Conservation (phyloP, 257 asterid genomes). For the Ilex aquifolium region DNA sequence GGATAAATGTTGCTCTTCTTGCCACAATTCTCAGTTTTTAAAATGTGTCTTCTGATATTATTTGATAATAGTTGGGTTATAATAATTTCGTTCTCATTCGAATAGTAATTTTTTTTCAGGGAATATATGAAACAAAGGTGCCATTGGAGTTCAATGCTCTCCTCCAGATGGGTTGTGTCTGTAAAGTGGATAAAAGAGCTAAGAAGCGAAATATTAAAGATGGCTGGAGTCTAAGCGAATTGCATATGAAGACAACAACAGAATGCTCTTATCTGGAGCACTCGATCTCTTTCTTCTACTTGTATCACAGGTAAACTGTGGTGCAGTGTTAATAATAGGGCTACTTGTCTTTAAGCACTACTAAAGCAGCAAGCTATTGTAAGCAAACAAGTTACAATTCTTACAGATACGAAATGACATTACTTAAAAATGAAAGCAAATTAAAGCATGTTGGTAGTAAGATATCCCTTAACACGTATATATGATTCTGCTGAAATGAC, state of each 20-base stretch:
- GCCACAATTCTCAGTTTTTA: too few relatives aligned
- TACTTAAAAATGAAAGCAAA: too few relatives aligned
- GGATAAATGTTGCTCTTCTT: too few relatives aligned
- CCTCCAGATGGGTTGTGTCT: conserved; percentile 90
- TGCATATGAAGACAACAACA: conserved; percentile 96
- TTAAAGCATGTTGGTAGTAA: too few relatives aligned
- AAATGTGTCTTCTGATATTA: too few relatives aligned
- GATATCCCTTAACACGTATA: too few relatives aligned
- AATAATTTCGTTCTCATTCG: background rate
- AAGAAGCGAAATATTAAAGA: conserved; percentile 62
- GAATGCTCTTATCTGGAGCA: conserved; percentile 91
- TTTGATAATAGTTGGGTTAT: too few relatives aligned
- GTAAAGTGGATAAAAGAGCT: conserved; percentile 89
- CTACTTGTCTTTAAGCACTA: background rate
- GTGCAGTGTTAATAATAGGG: background rate
- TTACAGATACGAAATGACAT: too few relatives aligned
- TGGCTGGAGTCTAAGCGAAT: conserved; percentile 80
- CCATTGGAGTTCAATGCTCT: conserved; percentile 74
- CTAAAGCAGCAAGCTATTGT: too few relatives aligned
- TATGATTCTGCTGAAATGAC: too few relatives aligned
- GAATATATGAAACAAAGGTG: conserved; percentile 87
- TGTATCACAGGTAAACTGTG: conserved; percentile 72
- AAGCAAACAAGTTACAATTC: too few relatives aligned
- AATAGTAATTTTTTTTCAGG: conserved; percentile 41
- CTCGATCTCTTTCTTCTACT: conserved; percentile 69